Conservation (phyloP, 2,329 filamentous ascomycete species). For the Ceratocystis destructans region DNA sequence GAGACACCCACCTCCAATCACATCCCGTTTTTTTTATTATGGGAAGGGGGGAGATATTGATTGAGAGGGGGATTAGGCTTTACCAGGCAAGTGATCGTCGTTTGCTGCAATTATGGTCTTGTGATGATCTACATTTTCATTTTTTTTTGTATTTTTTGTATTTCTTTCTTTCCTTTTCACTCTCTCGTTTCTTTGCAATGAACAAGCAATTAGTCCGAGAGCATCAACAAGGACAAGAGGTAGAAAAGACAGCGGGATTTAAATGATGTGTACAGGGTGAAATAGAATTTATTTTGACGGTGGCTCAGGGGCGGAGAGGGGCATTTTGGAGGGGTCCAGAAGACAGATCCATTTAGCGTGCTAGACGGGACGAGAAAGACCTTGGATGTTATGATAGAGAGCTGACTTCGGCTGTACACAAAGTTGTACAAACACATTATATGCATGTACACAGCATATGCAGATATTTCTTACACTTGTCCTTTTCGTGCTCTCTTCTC, state of each 20-base stretch:
- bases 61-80: neutral
- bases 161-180: neutral
- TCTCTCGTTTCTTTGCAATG: neutral
- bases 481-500: neutral
- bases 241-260: constrained; percentile 1
- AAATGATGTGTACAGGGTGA: neutral
- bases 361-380: no score
- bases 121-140: neutral
- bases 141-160: neutral
- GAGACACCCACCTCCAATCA: neutral
- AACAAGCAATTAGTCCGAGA: neutral
- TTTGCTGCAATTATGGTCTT: neutral
- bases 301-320: neutral
- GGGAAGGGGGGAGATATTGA: neutral
- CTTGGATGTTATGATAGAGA: no score
- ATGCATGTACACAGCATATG: neutral
- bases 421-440: neutral
- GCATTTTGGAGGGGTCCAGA: no score
- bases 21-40: neutral
- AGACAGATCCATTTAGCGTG: no score
- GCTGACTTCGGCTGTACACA: no score
- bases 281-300: neutral
- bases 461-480: neutral
- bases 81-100: neutral
- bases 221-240: neutral